Evolutionary conservation across 2,329 filamentous ascomycete species (phyloP), one percentile per base, ranked within the genome.

Genomic region (Fusarium sacchari): DNA sequence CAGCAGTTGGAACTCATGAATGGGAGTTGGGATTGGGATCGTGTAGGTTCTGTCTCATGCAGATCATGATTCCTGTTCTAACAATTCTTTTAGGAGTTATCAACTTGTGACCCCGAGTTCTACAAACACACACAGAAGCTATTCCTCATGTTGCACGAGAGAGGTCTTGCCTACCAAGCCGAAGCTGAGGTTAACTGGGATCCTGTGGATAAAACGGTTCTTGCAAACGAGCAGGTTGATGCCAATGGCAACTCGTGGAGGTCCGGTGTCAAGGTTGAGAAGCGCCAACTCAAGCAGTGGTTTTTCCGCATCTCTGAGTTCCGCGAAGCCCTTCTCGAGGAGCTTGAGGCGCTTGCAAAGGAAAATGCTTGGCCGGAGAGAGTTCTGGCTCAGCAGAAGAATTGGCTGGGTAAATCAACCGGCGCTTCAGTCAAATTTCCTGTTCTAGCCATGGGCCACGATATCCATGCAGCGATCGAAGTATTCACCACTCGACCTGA

Each of bases 191-290:
- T 97, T 76, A 97, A 97, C 82, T 97, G 94, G 84, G 95, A 97
- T 75, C 95, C 95, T 3, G 88, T 97, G 34, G 95, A 97, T 80
- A 92, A 93, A 80, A 97, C 95, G 0, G 95, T 97, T 22, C 86
- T 97, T 67, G 95, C 95, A 17, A 97, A 97, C 80, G 95, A 97
- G 82, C 95, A 97, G 83, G 94, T 97, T n/a, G 94, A 97, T 80
- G 88, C 92, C 56, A 92, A 94, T 78, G 95, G 95, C 37, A 90
- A 86, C 76, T 97, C 94, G 5, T 97, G 95, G 95, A 89, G 94
- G 64, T 96, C 94, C 3, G 94, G 94, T 15, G 94, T 93, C 56
- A 91, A 93, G 80, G 94, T 97, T 24, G 92, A 96, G 82, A 93
- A 95, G 83, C 86, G 90, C 67, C 89, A 89, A 75, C 85, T 97